phyloP scores from a whole-genome alignment of 177 flowering plant species.

The Vitis hybrid region DNA sequence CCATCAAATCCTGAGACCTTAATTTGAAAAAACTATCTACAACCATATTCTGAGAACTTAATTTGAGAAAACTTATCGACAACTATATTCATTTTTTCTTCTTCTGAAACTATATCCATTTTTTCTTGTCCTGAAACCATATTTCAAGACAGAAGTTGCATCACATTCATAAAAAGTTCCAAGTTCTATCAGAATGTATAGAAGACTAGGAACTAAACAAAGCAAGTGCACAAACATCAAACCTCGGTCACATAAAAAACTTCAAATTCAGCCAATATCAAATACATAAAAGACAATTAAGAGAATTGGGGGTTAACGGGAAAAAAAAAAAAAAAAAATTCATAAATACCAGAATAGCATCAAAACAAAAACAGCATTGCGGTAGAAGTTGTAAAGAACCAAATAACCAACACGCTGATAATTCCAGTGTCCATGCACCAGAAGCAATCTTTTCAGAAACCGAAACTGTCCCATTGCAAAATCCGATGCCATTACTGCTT shows the following conservation, averaged over 20 bases:
- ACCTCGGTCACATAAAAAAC: not conserved
- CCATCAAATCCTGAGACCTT: too few relatives aligned
- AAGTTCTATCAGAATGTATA: too few relatives aligned
- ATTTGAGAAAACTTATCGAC: too few relatives aligned
- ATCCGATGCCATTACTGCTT: constrained; percentile 97
- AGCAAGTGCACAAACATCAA: not conserved
- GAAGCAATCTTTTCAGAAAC: constrained; percentile 75
- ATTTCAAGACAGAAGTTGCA: too few relatives aligned
- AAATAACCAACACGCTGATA: constrained; percentile 87
- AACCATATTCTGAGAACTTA: too few relatives aligned
- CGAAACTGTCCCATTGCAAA: constrained; percentile 96
- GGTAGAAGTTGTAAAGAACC: constrained; percentile 87
- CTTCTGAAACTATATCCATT: too few relatives aligned
- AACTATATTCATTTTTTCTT: too few relatives aligned
- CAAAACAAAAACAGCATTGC: constrained; percentile 90
- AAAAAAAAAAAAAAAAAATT: not conserved
- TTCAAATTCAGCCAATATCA: constrained; percentile 1
- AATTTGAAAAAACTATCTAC: too few relatives aligned
- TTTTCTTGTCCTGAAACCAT: too few relatives aligned
- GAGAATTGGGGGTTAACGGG: not conserved
- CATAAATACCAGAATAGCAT: constrained; percentile 83
- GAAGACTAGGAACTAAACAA: not conserved
- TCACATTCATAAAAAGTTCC: too few relatives aligned
- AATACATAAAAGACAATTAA: not conserved
- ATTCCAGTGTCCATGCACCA: constrained; percentile 97